phyloP scores from a whole-genome alignment of 2,329 filamentous ascomycete genomes.

The Colletotrichum horii region DNA sequence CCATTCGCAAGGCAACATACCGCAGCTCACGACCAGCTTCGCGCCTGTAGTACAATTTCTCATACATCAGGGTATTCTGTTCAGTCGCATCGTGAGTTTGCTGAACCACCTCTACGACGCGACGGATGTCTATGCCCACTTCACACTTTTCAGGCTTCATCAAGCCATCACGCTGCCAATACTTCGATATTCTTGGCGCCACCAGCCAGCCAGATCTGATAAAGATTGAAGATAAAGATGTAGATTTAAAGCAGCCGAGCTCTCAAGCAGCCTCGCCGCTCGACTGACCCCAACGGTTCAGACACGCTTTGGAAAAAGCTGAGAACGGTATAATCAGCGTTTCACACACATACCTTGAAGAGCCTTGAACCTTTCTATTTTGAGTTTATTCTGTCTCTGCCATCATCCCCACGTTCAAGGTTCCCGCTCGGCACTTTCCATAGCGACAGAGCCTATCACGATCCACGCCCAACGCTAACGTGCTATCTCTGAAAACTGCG shows the following conservation, averaged over 20 bases:
- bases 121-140: background rate
- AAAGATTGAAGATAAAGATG: background rate
- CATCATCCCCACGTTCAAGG: background rate
- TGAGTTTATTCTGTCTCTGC: constrained; percentile 14
- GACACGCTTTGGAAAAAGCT: background rate
- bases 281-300: background rate
- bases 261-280: background rate
- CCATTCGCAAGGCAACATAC: background rate
- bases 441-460: background rate
- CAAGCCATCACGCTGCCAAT: background rate
- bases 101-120: background rate
- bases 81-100: background rate
- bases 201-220: background rate
- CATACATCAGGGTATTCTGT: background rate
- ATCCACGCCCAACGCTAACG: background rate
- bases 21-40: background rate
- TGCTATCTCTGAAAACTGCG: background rate
- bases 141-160: background rate
- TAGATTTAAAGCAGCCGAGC: background rate
- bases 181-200: background rate
- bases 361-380: constrained; percentile 11
- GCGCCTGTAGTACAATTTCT: background rate
- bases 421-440: constrained; percentile 9
- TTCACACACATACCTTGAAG: background rate
- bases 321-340: background rate